Percentiles rank a stretch among this genome's conserved stretches.
phyloP scores from a whole-genome alignment of 2,329 filamentous ascomycete species.

The Monosporascus sp. region DNA sequence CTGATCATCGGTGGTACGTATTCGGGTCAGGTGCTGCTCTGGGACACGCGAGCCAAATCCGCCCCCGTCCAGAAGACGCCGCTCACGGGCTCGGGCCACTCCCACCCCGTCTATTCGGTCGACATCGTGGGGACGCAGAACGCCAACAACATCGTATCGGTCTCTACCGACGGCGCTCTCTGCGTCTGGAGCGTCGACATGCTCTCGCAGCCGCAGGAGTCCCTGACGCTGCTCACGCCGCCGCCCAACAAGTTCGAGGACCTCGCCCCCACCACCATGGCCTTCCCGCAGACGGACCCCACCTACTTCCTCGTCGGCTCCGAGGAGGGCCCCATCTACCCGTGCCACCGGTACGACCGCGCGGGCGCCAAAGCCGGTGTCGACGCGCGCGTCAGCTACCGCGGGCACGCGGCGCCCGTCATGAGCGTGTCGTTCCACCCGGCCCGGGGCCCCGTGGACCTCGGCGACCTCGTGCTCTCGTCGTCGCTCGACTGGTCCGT shows the following conservation, averaged over 20 bases:
- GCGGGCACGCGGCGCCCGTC: constrained; percentile 86
- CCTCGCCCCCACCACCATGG: constrained; percentile 87
- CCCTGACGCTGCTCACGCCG: constrained; percentile 80
- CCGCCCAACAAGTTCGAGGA: constrained; percentile 89
- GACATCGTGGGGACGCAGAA: constrained; percentile 97
- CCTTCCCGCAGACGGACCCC: constrained; percentile 90
- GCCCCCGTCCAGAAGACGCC: constrained; percentile 94
- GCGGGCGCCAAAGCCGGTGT: constrained; percentile 95
- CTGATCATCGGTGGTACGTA: constrained; percentile 95
- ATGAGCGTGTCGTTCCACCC: constrained; percentile 97
- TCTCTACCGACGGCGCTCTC: constrained; percentile 92
- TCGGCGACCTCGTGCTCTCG: constrained; percentile 90
- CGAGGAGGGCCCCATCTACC: constrained; percentile 93
- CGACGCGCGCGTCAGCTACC: constrained; percentile 82
- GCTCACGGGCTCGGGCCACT: constrained; percentile 88
- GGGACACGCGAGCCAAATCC: constrained; percentile 89
- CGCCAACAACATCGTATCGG: constrained; percentile 96
- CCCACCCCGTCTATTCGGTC: constrained; percentile 92
- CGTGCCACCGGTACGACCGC: constrained; percentile 94
- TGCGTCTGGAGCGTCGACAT: constrained; percentile 98
- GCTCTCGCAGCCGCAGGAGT: constrained; percentile 93
- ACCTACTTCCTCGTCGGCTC: constrained; percentile 97
- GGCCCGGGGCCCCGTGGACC: constrained; percentile 82
- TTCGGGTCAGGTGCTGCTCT: constrained; percentile 90
- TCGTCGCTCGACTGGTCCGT: constrained; percentile 95